phyloP scores from a whole-genome alignment of 768 basidiomycete genomes.

The Cytidiella melzeri region DNA sequence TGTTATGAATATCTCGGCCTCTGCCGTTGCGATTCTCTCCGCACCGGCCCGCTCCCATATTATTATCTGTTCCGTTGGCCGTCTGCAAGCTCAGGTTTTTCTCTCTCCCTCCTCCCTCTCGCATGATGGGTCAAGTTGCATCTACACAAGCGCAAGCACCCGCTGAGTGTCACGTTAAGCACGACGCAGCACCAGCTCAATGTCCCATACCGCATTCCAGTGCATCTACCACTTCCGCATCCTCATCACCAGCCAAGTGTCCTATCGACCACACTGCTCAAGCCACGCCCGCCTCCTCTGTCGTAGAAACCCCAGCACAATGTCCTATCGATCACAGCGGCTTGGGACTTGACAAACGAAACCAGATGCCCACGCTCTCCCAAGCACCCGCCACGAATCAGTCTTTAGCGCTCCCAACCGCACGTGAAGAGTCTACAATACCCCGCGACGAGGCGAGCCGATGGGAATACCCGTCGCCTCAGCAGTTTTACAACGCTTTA shows the following conservation, averaged over 20 bases:
- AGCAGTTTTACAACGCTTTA: conserved; percentile 97
- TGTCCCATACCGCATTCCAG: conserved; percentile 38
- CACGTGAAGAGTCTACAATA: conserved; percentile 79
- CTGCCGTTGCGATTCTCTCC: neutral
- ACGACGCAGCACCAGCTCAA: conserved; percentile 21
- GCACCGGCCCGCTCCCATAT: neutral
- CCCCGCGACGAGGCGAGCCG: conserved; percentile 53
- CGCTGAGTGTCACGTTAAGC: conserved; percentile 18
- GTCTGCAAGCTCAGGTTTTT: too few species aligned
- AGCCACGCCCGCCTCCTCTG: conserved; percentile 1
- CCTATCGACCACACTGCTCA: conserved; percentile 35
- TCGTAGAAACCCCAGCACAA: conserved; percentile 30
- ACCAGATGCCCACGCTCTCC: conserved; percentile 85
- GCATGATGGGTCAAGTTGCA: conserved; percentile 24
- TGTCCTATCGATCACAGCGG: conserved; percentile 58
- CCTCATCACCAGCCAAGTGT: conserved; percentile 28
- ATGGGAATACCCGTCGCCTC: conserved; percentile 97
- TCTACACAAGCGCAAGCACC: conserved; percentile 17
- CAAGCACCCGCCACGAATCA: conserved; percentile 61
- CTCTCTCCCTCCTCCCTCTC: neutral
- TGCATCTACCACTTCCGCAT: conserved; percentile 11
- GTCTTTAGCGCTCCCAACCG: conserved; percentile 55
- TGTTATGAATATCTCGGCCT: too few species aligned
- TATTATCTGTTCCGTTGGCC: too few species aligned
- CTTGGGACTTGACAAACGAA: conserved; percentile 54